Evolutionary conservation across 208 protist genomes (phyloP), one percentile per base, ranked within the genome.

Genomic region (Sergeia podlipaevii): DNA sequence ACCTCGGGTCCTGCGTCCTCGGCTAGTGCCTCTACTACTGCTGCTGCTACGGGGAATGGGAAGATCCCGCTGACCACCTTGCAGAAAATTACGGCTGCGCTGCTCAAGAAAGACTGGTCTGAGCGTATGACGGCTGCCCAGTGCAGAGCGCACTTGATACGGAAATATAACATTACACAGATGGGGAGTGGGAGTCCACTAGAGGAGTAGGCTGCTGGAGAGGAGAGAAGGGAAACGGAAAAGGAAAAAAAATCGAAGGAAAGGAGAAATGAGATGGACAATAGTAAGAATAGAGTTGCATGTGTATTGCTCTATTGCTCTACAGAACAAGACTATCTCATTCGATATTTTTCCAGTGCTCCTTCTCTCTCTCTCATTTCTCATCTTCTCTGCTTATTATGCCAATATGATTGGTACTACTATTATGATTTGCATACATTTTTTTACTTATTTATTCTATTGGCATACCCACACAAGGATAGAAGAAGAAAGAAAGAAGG

Each of bases 111-210:
- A 18, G 57, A 80, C 30, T 60, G 56, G 42, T 26, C n/a, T 10
- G 57, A 73, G 45, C 73, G 85, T 13, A 85, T 81, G 77, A 89
- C 80, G 5, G 80, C 80, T 4, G 77, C 65, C 26, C 62, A 73
- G 44, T 92, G 80, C 48, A 65, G 72, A 4, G 60, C 49, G 6
- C 75, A 66, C 42, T 45, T 85, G 10, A 64, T 80, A 10, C 18
- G 64, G 20, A 54, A 65, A 6, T 80, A 66, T 41, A 43, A 74
- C 50, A 79, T 85, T 45, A 78, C 65, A 1, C 68, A 68, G 26
- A n/a, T n/a, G n/a, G n/a, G n/a, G n/a, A n/a, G n/a, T n/a, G n/a
- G n/a, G n/a, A n/a, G n/a, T n/a, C n/a, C 34, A 39, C 34, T n/a
- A n/a, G n/a, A n/a, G n/a, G n/a, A n/a, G n/a, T n/a, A n/a, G n/a